phyloP scores from a whole-genome alignment of 305 asterid genomes.

The Solanum hybrid region DNA sequence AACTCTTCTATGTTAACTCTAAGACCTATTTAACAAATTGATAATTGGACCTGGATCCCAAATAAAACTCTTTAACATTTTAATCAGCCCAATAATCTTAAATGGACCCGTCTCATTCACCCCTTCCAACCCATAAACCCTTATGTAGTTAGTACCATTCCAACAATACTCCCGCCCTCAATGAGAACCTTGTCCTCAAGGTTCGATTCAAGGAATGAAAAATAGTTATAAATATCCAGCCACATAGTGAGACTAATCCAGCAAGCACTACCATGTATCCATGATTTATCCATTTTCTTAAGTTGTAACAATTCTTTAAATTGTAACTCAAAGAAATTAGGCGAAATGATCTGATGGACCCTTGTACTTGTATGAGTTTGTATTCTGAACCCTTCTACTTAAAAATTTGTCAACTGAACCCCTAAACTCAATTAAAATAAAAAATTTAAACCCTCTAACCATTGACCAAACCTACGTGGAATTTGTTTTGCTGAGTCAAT shows the following conservation, averaged over 20 bases:
- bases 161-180: background rate
- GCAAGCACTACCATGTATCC: background rate
- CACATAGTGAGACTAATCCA: background rate
- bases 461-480: too few species aligned
- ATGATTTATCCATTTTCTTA: background rate
- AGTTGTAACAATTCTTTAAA: background rate
- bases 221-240: background rate
- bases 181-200: background rate
- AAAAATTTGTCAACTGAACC: too few species aligned
- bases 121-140: background rate
- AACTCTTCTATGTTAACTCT: too few species aligned
- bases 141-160: background rate
- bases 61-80: background rate
- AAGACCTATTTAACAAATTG: too few species aligned
- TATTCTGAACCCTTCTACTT: too few species aligned
- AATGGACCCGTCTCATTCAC: background rate
- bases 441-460: too few species aligned
- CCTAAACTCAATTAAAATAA: too few species aligned
- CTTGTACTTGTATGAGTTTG: too few species aligned
- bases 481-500: too few species aligned
- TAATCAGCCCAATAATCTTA: background rate
- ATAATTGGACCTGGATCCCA: background rate
- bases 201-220: background rate
- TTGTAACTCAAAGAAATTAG: background rate
- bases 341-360: too few species aligned